A percentile compares a stretch with the other conserved stretches of the same genome.
These are phyloP conservation scores for Rhazya stricta DNA, from an alignment of 257 asterid species.

Conservation along the genomic window DNA sequence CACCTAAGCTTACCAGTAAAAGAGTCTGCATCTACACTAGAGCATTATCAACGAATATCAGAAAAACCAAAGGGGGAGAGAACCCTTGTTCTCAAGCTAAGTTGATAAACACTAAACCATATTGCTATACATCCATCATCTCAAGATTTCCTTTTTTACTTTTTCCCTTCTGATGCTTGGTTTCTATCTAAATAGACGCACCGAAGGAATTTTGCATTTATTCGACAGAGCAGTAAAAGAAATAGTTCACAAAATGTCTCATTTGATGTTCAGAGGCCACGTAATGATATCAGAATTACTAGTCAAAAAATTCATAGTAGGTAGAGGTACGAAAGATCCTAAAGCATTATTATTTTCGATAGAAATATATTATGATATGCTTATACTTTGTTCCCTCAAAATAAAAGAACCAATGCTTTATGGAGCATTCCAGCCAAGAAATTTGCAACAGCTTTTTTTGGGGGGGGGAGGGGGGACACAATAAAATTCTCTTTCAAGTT, in stretches of 20 bases:
- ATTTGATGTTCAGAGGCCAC: background rate
- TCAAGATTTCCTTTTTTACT: background rate
- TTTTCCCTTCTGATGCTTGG: background rate
- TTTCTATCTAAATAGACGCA: background rate
- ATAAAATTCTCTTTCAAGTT: background rate
- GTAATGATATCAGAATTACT: background rate
- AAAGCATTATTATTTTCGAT: background rate
- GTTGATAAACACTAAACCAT: background rate
- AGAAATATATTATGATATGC: background rate
- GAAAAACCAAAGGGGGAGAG: background rate
- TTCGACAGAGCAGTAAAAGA: background rate
- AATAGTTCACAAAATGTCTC: background rate
- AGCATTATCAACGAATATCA: background rate
- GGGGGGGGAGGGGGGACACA: background rate
- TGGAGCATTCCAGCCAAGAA: background rate
- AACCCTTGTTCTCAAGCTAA: background rate
- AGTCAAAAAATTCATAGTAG: too few relatives aligned
- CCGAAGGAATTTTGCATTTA: background rate
- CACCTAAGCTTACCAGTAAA: background rate
- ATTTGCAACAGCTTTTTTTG: background rate
- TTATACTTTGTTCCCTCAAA: background rate
- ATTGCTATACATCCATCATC: background rate
- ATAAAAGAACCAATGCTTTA: background rate
- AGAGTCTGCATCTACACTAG: background rate
- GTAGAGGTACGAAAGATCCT: background rate